phyloP scores from a whole-genome alignment of 352 stramenopile genomes.

The Pythium rishiriense region DNA sequence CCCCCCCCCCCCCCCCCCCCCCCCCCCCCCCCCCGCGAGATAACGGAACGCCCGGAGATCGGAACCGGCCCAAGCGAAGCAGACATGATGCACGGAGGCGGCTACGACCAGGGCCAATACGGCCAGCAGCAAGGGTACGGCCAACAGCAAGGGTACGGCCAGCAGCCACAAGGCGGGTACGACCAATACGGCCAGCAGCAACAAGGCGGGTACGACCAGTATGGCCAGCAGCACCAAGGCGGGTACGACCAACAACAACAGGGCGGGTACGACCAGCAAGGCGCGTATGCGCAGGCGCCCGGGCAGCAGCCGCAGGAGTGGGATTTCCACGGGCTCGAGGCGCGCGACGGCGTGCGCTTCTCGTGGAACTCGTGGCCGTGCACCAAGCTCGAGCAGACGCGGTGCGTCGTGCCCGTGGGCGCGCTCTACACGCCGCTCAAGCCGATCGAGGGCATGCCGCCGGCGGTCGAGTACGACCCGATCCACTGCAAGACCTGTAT shows the following conservation, averaged over 20 bases:
- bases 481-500: slow-evolving; percentile 98
- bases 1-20: too few relatives aligned
- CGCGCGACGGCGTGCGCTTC: slow-evolving; percentile 95
- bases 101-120: slow-evolving; percentile 35
- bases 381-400: slow-evolving; percentile 97
- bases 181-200: slow-evolving; percentile 47
- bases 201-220: slow-evolving; percentile 35
- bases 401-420: slow-evolving; percentile 96
- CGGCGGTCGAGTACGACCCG: slow-evolving; percentile 96
- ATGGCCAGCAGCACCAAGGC: slow-evolving; percentile 43
- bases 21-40: too few relatives aligned
- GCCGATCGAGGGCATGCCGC: slow-evolving; percentile 93
- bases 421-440: slow-evolving; percentile 97
- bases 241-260: slow-evolving; percentile 43
- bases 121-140: slow-evolving; percentile 33
- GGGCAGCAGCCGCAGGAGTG: slow-evolving; percentile 82
- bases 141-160: slow-evolving; percentile 32
- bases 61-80: not conserved
- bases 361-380: slow-evolving; percentile 99
- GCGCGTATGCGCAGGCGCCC: slow-evolving; percentile 35
- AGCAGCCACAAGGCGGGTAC: slow-evolving; percentile 46
- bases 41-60: slow-evolving; percentile 7
- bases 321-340: slow-evolving; percentile 84
- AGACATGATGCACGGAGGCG: slow-evolving; percentile 52
- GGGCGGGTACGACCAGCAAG: slow-evolving; percentile 35